Base-by-base conservation (phyloP, 1,139 yeast genomes). In the Taiozyma sp. region DNA sequence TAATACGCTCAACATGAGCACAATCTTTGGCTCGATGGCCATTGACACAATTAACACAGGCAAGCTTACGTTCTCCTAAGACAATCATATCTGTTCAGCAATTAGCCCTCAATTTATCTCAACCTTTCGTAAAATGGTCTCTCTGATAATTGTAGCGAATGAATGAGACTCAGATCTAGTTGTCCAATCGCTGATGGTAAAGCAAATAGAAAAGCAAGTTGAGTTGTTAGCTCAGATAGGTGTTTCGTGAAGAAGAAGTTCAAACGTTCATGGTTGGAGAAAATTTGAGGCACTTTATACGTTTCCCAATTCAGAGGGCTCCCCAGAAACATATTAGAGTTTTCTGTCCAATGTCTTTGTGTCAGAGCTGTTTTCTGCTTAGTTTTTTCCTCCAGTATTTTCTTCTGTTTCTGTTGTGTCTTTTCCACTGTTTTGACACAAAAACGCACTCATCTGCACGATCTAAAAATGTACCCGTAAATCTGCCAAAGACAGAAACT, bases 21-120 rank as follows among this genome's bases (percentile, higher is more conserved):
- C 57, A 54, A 4, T 38, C 42, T 23, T 32, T 36, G 8, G 53
- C 34, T 23, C 57, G 32, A 23, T 54, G 57, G 4, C 57, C 55
- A 7, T 39, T 34, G 28, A 48, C 39, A 39, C 57, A 54, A 7
- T 28, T 41, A 4, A 46, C 43, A 46, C 57, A 54, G 4, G 52
- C 39, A 38, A 48, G 47, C 43, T 49, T 54, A 28, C 40, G 16
- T 8, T 40, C 43, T 24, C 43, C 41, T 16, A 38, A 38, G 5
- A 38, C 24, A 38, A 38, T 38, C 41, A 38, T 38, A 19, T 32
- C 36, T 8, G 36, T 13, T 13, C 34, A 12, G 34, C 7, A 28
- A 8, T 28, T 28, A 9, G 1, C 13, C 4, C 8, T 28, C 4
- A 4, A 28, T 8, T 10, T 28, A 9, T 28, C 12, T 24, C 8